Base-by-base conservation (phyloP, 2,329 filamentous ascomycete species). In the Talaromyces sp. region DNA sequence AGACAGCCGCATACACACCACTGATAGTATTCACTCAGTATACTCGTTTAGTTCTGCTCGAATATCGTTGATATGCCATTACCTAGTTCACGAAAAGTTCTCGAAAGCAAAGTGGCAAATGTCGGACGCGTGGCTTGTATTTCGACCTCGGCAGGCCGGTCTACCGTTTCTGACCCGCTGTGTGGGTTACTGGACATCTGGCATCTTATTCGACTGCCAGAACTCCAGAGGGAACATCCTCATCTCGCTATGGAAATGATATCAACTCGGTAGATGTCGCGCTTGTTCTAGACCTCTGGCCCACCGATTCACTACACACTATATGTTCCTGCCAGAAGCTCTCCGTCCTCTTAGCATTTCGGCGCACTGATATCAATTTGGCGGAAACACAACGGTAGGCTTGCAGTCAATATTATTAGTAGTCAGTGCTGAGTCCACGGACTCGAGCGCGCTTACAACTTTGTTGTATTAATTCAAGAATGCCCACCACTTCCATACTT, bases 371-470 rank as follows among this genome's bases (percentile, higher is more conserved):
- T 28, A 50, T 50, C 23, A 50, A 50, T 8, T 40, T 40, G 18
- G 7, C 18, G 18, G n/a, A 16, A 12, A 12, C 21, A 46, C 16
- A 33, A 14, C 25, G 25, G 28, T 33, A 18, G 48, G 46, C 46
- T 50, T 50, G 46, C 25, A 31, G 48, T 12, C 44, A 46, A 12
- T n/a, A n/a, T 23, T 4, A 46, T 46, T 8, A 28, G 33, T 33
- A 28, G 48, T 33, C 48, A 52, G 48, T 52, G 48, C 48, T 52
- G 48, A 52, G 28, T 21, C 33, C 48, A 33, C 48, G 48, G 48
- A 33, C 48, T 52, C 48, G 28, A 35, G n/a, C 7, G 9, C n/a
- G 16, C 3, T 12, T 2, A 18, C 3, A 35, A 33, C 14, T 52
- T 52, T 33, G 6, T 52, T 35, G n/a, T 33, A 52, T 52, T 31